Conservation (phyloP, 495 filamentous ascomycete species). For the Halenospora varia region DNA sequence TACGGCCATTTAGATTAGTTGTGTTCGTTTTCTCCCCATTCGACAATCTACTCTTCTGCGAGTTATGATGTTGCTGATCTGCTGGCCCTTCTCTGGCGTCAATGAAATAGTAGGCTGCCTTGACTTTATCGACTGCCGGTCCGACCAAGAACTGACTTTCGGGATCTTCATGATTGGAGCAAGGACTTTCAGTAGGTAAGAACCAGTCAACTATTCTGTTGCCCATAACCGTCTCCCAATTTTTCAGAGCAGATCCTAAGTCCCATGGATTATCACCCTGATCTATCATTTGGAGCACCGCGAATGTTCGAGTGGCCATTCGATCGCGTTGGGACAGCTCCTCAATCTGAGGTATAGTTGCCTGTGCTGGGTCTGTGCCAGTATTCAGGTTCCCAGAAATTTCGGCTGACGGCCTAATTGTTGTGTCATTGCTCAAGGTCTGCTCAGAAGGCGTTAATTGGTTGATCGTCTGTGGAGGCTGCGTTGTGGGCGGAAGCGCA, state of each 20-base stretch:
- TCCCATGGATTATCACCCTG: slow-evolving; percentile 80
- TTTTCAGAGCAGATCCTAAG: slow-evolving; percentile 54
- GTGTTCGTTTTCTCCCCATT: not conserved
- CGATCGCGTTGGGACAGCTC: slow-evolving; percentile 31
- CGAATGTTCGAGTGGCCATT: slow-evolving; percentile 60
- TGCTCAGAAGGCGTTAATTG: not conserved
- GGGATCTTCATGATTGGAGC: slow-evolving; percentile 40
- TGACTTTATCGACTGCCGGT: slow-evolving; percentile 33
- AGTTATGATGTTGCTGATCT: not conserved
- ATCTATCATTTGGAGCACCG: slow-evolving; percentile 60
- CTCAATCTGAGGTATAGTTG: not conserved
- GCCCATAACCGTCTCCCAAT: slow-evolving; percentile 75
- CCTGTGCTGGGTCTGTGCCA: not conserved
- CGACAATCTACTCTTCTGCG: not conserved
- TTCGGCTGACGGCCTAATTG: not conserved
- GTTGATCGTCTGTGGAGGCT: not conserved
- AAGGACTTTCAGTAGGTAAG: slow-evolving; percentile 68
- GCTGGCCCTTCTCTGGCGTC: not conserved
- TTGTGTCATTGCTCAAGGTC: not conserved
- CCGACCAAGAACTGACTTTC: slow-evolving; percentile 48
- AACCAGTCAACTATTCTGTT: slow-evolving; percentile 66
- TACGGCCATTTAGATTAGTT: too few species aligned
- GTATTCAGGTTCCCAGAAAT: not conserved
- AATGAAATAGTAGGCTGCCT: slow-evolving; percentile 31
- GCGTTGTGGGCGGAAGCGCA: too few species aligned